phyloP scores from a whole-genome alignment of 2,329 filamentous ascomycete species.

The Chalaropsis thielavioides region DNA sequence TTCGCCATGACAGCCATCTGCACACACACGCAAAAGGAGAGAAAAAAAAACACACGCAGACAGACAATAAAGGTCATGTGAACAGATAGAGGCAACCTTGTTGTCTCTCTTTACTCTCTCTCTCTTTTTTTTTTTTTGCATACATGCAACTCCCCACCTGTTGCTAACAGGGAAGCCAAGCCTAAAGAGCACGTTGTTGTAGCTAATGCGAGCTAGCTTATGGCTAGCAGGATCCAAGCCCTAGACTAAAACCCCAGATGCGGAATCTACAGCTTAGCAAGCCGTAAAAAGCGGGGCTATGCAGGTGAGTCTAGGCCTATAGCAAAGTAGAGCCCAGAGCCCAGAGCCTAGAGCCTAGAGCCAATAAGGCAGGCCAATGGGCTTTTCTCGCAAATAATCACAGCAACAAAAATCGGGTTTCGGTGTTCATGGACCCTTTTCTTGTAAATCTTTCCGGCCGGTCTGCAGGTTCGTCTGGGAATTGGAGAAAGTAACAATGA shows the following conservation, averaged over 20 bases:
- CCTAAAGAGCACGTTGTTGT: background rate
- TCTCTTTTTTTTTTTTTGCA: background rate
- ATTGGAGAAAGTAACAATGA: conserved; percentile 1
- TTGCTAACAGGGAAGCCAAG: background rate
- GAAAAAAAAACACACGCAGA: background rate
- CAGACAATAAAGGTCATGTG: background rate
- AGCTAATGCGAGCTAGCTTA: background rate
- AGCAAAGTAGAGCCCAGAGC: background rate
- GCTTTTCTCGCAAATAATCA: background rate
- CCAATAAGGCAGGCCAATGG: background rate
- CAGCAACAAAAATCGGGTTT: background rate
- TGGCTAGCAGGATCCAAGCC: background rate
- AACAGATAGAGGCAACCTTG: background rate
- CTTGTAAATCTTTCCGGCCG: background rate
- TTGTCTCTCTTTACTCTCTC: background rate
- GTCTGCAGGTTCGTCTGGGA: background rate
- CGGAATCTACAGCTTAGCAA: background rate
- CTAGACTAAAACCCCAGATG: background rate
- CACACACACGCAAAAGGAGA: background rate
- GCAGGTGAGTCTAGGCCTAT: background rate
- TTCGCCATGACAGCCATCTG: background rate
- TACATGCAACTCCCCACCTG: background rate
- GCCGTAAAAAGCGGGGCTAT: background rate
- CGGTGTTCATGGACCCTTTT: background rate
- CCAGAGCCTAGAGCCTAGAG: too few relatives aligned